phyloP scores from a whole-genome alignment of 768 basidiomycete species.

The Calocybe indica region DNA sequence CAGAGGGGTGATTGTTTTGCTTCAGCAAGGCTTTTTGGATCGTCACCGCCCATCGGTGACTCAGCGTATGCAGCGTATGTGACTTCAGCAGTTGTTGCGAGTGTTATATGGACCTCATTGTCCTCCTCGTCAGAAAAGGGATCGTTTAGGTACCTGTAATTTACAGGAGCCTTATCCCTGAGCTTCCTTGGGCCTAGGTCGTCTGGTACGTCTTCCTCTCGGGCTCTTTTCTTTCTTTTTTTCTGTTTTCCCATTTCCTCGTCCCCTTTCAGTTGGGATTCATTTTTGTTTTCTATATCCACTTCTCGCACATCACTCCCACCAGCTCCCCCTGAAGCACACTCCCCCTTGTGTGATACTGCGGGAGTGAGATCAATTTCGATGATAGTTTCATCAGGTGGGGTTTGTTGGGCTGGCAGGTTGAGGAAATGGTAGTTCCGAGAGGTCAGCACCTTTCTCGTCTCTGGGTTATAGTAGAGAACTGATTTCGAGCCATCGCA shows the following conservation, averaged over 20 bases:
- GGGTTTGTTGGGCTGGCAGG: neutral
- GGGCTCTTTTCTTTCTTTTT: too few species aligned
- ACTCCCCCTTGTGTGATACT: neutral
- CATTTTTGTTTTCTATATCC: too few species aligned
- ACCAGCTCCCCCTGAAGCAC: neutral
- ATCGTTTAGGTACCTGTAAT: too few species aligned
- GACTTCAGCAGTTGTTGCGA: neutral
- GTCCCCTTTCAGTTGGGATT: too few species aligned
- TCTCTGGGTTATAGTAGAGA: neutral
- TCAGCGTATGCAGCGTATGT: conserved; percentile 5
- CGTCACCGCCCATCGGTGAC: conserved; percentile 6
- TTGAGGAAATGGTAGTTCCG: neutral
- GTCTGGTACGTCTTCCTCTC: too few species aligned
- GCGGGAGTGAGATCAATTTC: neutral
- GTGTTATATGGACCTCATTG: too few species aligned
- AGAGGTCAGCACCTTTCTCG: neutral
- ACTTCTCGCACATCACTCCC: too few species aligned
- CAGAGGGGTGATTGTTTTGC: conserved; percentile 12
- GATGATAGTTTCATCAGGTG: neutral
- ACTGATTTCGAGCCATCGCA: neutral
- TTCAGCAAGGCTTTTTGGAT: conserved; percentile 13
- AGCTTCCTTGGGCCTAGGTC: too few species aligned
- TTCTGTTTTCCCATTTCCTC: too few species aligned
- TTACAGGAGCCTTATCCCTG: too few species aligned
- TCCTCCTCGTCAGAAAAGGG: too few species aligned